Evolutionary conservation across 2,329 filamentous ascomycete genomes (phyloP).

Genomic region (Colletotrichum sp.): DNA sequence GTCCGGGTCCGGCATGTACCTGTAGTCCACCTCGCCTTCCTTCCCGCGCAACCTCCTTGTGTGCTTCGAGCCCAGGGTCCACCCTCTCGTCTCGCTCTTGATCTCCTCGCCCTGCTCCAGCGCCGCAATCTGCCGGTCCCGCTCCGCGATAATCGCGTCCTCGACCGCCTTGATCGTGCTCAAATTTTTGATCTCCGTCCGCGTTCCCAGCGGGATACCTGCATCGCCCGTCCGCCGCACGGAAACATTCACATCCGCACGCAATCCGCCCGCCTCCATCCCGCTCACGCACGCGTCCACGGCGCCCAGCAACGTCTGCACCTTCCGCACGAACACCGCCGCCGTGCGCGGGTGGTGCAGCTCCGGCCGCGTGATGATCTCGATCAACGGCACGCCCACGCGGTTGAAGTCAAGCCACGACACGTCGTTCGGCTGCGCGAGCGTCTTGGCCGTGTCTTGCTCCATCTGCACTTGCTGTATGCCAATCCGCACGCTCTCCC

Average conservation of each 20-base stretch:
- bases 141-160: conserved; percentile 90
- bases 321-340: conserved; percentile 85
- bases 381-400: conserved; percentile 87
- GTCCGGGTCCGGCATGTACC: conserved; percentile 98
- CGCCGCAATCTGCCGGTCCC: conserved; percentile 84
- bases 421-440: conserved; percentile 74
- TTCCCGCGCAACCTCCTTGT: conserved; percentile 87
- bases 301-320: conserved; percentile 79
- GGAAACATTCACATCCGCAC: conserved; percentile 96
- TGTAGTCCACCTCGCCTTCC: conserved; percentile 95
- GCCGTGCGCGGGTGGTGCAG: conserved; percentile 88
- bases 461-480: conserved; percentile 97
- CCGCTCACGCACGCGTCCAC: conserved; percentile 88
- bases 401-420: conserved; percentile 94
- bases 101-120: conserved; percentile 78
- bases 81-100: conserved; percentile 89
- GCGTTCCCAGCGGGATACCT: conserved; percentile 68
- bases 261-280: conserved; percentile 90
- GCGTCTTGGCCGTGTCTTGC: conserved; percentile 96
- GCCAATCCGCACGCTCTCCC: conserved; percentile 72
- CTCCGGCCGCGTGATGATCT: conserved; percentile 91
- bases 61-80: conserved; percentile 83
- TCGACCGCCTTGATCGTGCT: conserved; percentile 95
- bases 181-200: conserved; percentile 97
- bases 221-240: conserved; percentile 65